These are phyloP conservation scores for Tilletia indica DNA, from an alignment of 1,284 basidiomycete genomes.

Conservation along the genomic window DNA sequence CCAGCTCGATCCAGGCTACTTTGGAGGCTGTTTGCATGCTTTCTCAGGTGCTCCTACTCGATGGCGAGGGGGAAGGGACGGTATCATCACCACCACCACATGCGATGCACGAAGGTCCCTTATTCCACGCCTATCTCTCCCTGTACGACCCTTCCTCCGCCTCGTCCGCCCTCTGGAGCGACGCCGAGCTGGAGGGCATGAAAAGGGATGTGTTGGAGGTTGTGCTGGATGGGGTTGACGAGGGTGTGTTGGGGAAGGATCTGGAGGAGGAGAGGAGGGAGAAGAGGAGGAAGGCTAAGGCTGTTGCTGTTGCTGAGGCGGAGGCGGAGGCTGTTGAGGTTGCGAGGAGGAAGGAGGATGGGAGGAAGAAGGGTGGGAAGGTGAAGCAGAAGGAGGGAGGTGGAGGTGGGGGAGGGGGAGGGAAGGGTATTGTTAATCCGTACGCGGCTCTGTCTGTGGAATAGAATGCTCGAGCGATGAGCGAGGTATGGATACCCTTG, in stretches of 20 bases:
- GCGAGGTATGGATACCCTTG: not conserved
- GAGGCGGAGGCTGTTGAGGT: not conserved
- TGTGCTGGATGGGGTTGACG: slow-evolving; percentile 11
- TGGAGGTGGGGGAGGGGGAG: not conserved
- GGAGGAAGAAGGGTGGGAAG: not conserved
- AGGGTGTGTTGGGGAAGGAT: slow-evolving; percentile 14
- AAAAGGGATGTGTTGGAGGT: not conserved
- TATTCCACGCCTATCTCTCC: slow-evolving; percentile 13
- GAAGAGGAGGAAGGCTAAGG: slow-evolving; percentile 1
- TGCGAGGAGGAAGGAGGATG: not conserved
- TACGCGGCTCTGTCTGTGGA: not conserved
- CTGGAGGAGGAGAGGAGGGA: slow-evolving; percentile 18
- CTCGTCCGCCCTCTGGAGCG: not conserved
- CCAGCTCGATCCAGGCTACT: not conserved
- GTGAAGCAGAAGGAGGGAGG: not conserved
- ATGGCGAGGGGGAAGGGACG: too few relatives aligned
- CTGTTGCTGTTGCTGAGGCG: not conserved
- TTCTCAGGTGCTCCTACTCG: not conserved
- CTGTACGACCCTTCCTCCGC: not conserved
- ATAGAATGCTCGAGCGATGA: not conserved
- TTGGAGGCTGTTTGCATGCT: not conserved
- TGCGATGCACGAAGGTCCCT: slow-evolving; percentile 15
- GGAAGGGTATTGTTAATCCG: not conserved
- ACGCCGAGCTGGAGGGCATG: not conserved
- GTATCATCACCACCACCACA: not conserved